A percentile compares a stretch with the other conserved stretches of the same genome.
Evolutionary conservation across 164 flowering plant species (phyloP).

Genomic region (Malania oleifera): DNA sequence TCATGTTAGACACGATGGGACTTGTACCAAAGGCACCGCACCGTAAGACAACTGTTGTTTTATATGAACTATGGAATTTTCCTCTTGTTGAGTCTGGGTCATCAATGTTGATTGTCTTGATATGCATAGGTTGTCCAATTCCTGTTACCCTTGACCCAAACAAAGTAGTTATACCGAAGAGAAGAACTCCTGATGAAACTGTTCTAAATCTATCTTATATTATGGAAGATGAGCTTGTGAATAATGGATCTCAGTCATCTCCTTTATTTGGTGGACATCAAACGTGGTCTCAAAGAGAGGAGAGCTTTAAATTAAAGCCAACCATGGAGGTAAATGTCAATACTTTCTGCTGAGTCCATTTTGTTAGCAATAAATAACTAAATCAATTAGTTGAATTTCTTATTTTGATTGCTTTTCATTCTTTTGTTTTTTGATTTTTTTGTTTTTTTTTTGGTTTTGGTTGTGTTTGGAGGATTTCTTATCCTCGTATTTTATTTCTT

Average conservation of each 20-base stretch:
- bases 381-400: too few relatives aligned
- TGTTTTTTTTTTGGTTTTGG: too few relatives aligned
- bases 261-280: constrained; percentile 89
- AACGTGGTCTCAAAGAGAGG: constrained; percentile 75
- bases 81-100: not conserved
- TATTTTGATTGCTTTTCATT: too few relatives aligned
- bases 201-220: constrained; percentile 57
- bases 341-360: not conserved
- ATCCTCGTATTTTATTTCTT: too few relatives aligned
- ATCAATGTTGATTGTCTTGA: constrained; percentile 8
- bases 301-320: constrained; percentile 66
- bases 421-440: too few relatives aligned
- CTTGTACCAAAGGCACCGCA: constrained; percentile 65
- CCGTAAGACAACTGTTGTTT: constrained; percentile 47
- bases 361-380: too few relatives aligned
- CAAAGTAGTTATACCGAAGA: constrained; percentile 56
- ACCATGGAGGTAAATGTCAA: constrained; percentile 66
- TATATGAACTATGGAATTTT: not conserved
- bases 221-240: constrained; percentile 43
- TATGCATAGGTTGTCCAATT: constrained; percentile 69
- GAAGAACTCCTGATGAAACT: constrained; percentile 47
- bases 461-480: too few relatives aligned
- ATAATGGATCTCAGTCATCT: constrained; percentile 36
- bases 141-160: constrained; percentile 71
- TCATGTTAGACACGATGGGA: constrained; percentile 62